Base-by-base conservation (phyloP, 768 basidiomycete species). In the Hericium alpestre region DNA sequence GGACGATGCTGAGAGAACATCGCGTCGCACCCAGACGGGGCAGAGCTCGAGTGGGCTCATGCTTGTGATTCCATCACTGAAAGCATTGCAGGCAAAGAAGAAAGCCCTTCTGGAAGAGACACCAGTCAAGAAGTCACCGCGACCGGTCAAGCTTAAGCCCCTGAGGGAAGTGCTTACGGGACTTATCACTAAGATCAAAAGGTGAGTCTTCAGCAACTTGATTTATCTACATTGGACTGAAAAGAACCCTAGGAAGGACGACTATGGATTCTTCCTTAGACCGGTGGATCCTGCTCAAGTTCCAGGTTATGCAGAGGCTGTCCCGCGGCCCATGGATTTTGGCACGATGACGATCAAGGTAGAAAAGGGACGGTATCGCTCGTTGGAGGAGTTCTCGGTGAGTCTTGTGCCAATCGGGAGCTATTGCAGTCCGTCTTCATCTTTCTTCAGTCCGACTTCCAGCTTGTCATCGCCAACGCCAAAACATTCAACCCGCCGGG, bases 311-410 rank as follows among this genome's bases (percentile, higher is more conserved):
- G 56, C 73, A 12, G 82, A 86, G 73, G 72, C 84, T 51, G 81
- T 98, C 53, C 84, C 87, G 63, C 75, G 77, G 18, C 93, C 94
- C 7, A 98, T 97, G 93, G 93, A 97, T 65, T 75, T 98, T 56
- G 88, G 89, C 0, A 93, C 93, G 0, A 87, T 98, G 74, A 71
- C 83, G 18, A 73, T 74, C 55, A 95, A 93, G 70, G 86, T 93
- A 48, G 77, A 77, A 57, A 79, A 72, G 64, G 87, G 87, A 5
- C 82, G 79, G 59, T 95, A 95, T 68, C 78, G 84, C 18, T 86
- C 86, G 2, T 69, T 91, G 51, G 88, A 90, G 56, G 88, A 91
- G 46, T 91, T 91, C 66, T 74, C 81, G 8, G 89, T 89, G 64
- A 57, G 84, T 51, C 20, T 22, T 27, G n/a, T 38, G 11, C 38